Conservation (phyloP, 371 early-diverging fungal genomes). For the Lichtheimia ornata region DNA sequence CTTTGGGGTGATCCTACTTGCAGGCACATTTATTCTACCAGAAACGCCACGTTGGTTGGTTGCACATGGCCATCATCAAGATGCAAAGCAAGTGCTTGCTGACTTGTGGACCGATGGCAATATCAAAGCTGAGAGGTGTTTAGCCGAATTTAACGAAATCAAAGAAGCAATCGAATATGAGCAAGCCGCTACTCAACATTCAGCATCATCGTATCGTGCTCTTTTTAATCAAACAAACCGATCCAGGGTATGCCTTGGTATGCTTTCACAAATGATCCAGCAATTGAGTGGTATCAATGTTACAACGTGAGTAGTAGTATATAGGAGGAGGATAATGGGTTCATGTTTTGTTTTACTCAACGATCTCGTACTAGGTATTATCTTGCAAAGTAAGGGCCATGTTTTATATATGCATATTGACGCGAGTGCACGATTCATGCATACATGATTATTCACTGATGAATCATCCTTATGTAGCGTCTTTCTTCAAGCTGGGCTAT, state of each 20-base stretch:
- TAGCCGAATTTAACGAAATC: slow-evolving; percentile 49
- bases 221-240: slow-evolving; percentile 51
- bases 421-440: not conserved
- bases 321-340: too few species aligned
- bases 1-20: slow-evolving; percentile 41
- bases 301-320: not conserved
- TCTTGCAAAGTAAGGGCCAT: not conserved
- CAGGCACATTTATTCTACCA: slow-evolving; percentile 49
- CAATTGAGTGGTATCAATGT: slow-evolving; percentile 50
- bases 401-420: slow-evolving; percentile 1
- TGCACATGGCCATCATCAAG: slow-evolving; percentile 42
- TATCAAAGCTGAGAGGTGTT: slow-evolving; percentile 39
- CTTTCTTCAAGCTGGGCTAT: slow-evolving; percentile 46
- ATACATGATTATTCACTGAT: not conserved
- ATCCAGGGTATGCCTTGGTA: slow-evolving; percentile 49
- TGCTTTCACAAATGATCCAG: slow-evolving; percentile 53
- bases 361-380: slow-evolving; percentile 4
- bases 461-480: slow-evolving; percentile 23
- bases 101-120: slow-evolving; percentile 48
- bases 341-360: not conserved
- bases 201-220: slow-evolving; percentile 42
- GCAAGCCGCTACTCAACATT: slow-evolving; percentile 36
- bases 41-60: slow-evolving; percentile 64
- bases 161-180: slow-evolving; percentile 48
- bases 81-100: slow-evolving; percentile 40